phyloP scores from a whole-genome alignment of 169 alveolate genomes.

The Cryptosporidium canis region DNA sequence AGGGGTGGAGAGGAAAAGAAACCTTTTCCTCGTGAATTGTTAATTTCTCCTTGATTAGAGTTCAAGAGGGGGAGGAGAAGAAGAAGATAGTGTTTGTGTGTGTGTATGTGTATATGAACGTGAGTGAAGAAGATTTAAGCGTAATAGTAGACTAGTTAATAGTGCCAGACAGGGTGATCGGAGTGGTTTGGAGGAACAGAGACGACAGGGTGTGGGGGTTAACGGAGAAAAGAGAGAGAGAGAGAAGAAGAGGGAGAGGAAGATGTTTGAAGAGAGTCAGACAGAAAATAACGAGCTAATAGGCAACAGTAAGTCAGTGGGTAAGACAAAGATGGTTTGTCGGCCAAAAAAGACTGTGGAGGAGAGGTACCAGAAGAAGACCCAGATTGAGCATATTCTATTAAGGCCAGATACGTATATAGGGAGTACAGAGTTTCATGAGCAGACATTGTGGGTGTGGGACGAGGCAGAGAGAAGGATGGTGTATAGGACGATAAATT shows the following conservation, averaged over 20 bases:
- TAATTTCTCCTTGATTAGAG: too few species aligned
- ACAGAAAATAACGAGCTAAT: background rate
- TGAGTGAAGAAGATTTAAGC: too few species aligned
- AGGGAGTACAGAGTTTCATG: conserved; percentile 93
- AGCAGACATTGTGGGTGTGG: conserved; percentile 95
- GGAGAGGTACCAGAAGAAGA: conserved; percentile 95
- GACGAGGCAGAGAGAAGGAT: conserved; percentile 85
- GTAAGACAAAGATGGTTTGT: background rate
- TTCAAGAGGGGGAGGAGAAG: background rate
- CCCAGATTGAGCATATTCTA: conserved; percentile 97
- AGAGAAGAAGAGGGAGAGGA: background rate
- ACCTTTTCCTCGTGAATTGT: background rate
- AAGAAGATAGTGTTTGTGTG: too few species aligned
- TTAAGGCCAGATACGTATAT: conserved; percentile 98
- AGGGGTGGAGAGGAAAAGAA: background rate
- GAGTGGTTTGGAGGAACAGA: too few species aligned
- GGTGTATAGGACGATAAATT: conserved; percentile 85
- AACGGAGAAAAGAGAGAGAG: background rate
- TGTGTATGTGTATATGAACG: too few species aligned
- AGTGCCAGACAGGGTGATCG: background rate
- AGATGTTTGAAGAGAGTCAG: background rate
- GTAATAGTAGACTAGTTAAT: too few species aligned
- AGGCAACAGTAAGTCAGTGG: conserved; percentile 6
- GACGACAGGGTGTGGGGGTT: background rate
- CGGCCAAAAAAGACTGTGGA: conserved; percentile 88